Conservation (phyloP, 2,329 filamentous ascomycete genomes). For the Talaromyces sp. region DNA sequence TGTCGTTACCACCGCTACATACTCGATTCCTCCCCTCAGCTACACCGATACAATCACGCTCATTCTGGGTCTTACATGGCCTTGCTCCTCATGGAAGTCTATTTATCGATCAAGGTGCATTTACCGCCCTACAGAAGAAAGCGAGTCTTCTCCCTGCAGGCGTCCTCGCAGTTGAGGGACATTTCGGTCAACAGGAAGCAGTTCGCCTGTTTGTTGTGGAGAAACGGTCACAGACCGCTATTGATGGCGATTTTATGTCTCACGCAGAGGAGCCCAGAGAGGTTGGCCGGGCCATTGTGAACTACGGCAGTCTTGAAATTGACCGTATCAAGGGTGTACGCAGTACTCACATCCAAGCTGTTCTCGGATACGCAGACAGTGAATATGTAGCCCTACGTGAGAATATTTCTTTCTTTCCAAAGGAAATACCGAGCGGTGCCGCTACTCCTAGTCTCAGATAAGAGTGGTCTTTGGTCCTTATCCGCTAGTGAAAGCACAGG, state of each 20-base stretch:
- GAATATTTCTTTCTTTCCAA: slow-evolving; percentile 70
- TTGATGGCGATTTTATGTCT: slow-evolving; percentile 37
- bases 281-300: slow-evolving; percentile 83
- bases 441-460: slow-evolving; percentile 22
- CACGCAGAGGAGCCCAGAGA: slow-evolving; percentile 53
- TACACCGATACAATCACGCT: slow-evolving; percentile 82
- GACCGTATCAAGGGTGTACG: slow-evolving; percentile 74
- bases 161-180: slow-evolving; percentile 82
- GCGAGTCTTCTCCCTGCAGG: slow-evolving; percentile 84
- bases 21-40: slow-evolving; percentile 85
- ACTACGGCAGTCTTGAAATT: slow-evolving; percentile 86
- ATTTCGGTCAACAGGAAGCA: slow-evolving; percentile 87
- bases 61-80: slow-evolving; percentile 96
- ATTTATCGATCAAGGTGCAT: slow-evolving; percentile 88
- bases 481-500: not conserved
- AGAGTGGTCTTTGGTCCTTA: too few species aligned
- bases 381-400: slow-evolving; percentile 89
- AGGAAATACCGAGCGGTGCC: slow-evolving; percentile 19
- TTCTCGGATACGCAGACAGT: slow-evolving; percentile 87
- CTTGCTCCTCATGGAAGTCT: slow-evolving; percentile 83
- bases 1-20: slow-evolving; percentile 61
- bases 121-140: slow-evolving; percentile 72
- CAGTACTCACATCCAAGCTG: slow-evolving; percentile 71
- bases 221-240: slow-evolving; percentile 41
- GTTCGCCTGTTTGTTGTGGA: slow-evolving; percentile 80